Percentiles rank a stretch among this genome's conserved stretches.
These are phyloP conservation scores for Chloropicon primus DNA, from an alignment of 139 green algal species.

Conservation along the genomic window DNA sequence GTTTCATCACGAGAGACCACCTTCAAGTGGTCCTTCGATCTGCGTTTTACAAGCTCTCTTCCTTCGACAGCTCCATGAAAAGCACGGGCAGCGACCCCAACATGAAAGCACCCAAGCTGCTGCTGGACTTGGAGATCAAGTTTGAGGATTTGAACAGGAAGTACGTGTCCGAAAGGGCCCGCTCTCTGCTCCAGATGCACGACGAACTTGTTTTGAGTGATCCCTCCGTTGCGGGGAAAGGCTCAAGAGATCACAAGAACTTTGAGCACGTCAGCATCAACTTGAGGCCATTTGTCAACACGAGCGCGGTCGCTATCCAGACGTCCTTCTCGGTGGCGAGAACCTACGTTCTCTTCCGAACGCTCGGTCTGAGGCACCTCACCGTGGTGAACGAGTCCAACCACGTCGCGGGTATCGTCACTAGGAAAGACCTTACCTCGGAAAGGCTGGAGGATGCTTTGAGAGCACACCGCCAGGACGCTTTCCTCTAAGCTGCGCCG, in stretches of 20 bases:
- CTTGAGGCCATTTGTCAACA: not conserved
- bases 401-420: conserved; percentile 58
- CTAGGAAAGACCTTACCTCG: conserved; percentile 20
- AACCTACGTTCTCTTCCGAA: conserved; percentile 67
- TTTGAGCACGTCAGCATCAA: not conserved
- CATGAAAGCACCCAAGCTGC: not conserved
- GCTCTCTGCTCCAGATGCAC: not conserved
- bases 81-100: not conserved
- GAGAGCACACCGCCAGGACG: not conserved
- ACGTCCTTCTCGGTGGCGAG: conserved; percentile 62
- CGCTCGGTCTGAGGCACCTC: conserved; percentile 66
- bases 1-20: conserved; percentile 56
- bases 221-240: not conserved
- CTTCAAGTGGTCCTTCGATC: conserved; percentile 57
- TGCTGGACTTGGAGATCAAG: not conserved
- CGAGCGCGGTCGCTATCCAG: conserved; percentile 12
- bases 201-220: not conserved
- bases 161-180: not conserved
- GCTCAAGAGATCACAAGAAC: not conserved
- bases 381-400: conserved; percentile 58
- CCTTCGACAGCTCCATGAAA: not conserved
- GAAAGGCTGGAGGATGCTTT: not conserved
- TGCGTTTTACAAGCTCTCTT: not conserved
- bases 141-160: not conserved
- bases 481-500: not conserved